A percentile compares a stretch with the other conserved stretches of the same genome.
phyloP scores from a whole-genome alignment of 441 rosid species.

The Jatropha multifida region DNA sequence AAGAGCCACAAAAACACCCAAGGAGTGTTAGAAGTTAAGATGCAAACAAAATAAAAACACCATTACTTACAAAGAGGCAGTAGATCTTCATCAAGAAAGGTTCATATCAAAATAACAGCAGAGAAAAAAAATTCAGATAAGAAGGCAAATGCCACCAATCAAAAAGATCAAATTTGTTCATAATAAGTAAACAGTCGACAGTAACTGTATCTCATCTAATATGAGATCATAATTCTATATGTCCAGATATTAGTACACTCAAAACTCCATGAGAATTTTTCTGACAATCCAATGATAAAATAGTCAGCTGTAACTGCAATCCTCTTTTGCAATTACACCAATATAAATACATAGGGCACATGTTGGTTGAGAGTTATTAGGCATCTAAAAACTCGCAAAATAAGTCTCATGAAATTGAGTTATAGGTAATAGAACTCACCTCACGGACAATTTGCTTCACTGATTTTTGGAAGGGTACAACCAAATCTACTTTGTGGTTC shows the following conservation, averaged over 20 bases:
- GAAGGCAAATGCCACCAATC: not conserved
- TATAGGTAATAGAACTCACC: conserved; percentile 39
- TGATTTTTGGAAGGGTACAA: conserved; percentile 80
- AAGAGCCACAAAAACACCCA: conserved; percentile 2
- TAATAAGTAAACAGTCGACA: not conserved
- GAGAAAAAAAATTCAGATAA: not conserved
- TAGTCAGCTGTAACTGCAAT: not conserved
- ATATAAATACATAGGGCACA: not conserved
- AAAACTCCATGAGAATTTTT: not conserved
- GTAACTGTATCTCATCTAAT: not conserved
- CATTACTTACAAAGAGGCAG: not conserved
- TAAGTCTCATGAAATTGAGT: not conserved
- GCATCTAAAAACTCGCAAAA: no score
- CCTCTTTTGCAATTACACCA: not conserved
- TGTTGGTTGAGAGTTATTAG: not conserved
- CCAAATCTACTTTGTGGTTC: conserved; percentile 50
- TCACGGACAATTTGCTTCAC: conserved; percentile 85
- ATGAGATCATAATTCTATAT: not conserved
- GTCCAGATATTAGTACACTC: not conserved
- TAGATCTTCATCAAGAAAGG: conserved; percentile 1
- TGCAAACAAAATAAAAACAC: not conserved
- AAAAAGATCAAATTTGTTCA: not conserved
- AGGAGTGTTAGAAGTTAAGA: not conserved
- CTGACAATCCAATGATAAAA: not conserved
- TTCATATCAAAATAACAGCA: not conserved